These are phyloP conservation scores for Monilinia polystroma DNA, from an alignment of 2,329 filamentous ascomycete genomes.

Conservation along the genomic window DNA sequence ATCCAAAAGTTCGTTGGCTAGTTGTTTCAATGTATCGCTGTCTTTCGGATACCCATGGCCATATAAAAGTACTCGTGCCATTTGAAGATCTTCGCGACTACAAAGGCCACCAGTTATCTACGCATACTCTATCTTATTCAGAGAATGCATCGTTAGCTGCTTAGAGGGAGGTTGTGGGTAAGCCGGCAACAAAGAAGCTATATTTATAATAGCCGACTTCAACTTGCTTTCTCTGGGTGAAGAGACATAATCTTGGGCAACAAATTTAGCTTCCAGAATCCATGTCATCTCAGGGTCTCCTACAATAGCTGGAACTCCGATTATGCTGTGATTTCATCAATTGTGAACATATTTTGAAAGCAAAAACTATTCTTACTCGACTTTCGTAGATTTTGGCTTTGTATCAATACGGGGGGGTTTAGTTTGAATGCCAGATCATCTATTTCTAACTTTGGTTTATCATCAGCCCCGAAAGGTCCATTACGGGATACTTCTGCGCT, in stretches of 20 bases:
- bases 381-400: neutral
- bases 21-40: constrained; percentile 6
- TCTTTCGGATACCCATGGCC: neutral
- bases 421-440: neutral
- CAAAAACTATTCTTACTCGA: neutral
- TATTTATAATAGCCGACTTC: neutral
- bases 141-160: neutral
- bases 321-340: neutral
- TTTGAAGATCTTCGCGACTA: neutral
- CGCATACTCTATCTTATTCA: neutral
- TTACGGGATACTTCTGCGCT: neutral
- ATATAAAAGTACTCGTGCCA: constrained; percentile 7
- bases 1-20: neutral
- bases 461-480: neutral
- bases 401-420: neutral
- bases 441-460: neutral
- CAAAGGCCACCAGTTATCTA: neutral
- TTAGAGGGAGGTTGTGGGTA: neutral
- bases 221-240: neutral
- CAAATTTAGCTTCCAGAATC: neutral
- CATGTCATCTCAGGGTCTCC: neutral
- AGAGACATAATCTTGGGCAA: neutral
- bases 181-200: neutral
- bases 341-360: neutral
- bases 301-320: neutral